phyloP scores from a whole-genome alignment of 805 yeast genomes.

The Clavispora vitiphila region DNA sequence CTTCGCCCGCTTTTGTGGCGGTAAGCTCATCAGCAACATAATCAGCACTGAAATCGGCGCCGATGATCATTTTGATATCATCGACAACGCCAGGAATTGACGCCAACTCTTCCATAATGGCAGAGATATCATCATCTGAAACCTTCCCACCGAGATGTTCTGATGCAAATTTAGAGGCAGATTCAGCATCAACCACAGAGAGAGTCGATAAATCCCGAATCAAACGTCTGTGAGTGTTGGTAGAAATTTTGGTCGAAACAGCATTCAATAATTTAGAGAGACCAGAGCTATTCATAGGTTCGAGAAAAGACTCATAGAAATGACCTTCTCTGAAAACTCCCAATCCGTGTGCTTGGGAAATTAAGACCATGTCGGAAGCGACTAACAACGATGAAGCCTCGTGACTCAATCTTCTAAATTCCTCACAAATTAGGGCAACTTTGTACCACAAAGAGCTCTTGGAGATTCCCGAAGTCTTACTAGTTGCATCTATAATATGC shows the following conservation, averaged over 20 bases:
- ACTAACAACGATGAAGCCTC: constrained; percentile 48
- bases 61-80: constrained; percentile 20
- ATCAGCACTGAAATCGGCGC: constrained; percentile 4
- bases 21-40: constrained; percentile 1
- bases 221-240: constrained; percentile 24
- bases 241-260: constrained; percentile 24
- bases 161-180: constrained; percentile 21
- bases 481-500: constrained; percentile 4
- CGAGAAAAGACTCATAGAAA: constrained; percentile 22
- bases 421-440: constrained; percentile 68
- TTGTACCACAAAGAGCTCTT: constrained; percentile 57
- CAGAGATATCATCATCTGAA: constrained; percentile 19
- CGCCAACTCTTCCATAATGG: constrained; percentile 19
- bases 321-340: constrained; percentile 30
- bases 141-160: constrained; percentile 21
- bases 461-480: constrained; percentile 20
- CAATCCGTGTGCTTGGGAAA: constrained; percentile 30
- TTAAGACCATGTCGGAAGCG: constrained; percentile 11
- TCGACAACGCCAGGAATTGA: constrained; percentile 23
- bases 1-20: constrained; percentile 7
- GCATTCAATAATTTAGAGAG: constrained; percentile 18
- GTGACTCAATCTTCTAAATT: constrained; percentile 53
- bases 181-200: constrained; percentile 10
- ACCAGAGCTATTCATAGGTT: constrained; percentile 10
- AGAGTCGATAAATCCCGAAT: constrained; percentile 11